Evolutionary conservation across 2,329 filamentous ascomycete species (phyloP).

Genomic region (Bimuria novae-zelandiae): DNA sequence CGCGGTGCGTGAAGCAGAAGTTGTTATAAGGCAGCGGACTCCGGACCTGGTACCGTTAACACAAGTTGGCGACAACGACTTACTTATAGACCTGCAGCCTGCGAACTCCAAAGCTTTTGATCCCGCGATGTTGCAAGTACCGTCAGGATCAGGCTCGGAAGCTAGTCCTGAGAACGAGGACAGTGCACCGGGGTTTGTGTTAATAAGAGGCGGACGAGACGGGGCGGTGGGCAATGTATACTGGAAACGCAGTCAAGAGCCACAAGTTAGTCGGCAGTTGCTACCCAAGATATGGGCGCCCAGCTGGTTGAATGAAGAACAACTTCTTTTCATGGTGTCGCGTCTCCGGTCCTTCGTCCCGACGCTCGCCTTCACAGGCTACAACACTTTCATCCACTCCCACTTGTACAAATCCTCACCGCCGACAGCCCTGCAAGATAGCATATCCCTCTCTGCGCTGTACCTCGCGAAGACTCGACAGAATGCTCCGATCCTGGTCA

Average conservation of each 20-base stretch:
- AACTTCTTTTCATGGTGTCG: slow-evolving; percentile 20
- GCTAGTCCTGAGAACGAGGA: slow-evolving; percentile 19
- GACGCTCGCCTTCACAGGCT: slow-evolving; percentile 28
- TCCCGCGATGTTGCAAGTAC: slow-evolving; percentile 3
- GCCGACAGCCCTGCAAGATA: slow-evolving; percentile 33
- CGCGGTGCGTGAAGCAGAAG: slow-evolving; percentile 27
- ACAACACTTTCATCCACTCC: slow-evolving; percentile 31
- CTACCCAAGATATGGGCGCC: slow-evolving; percentile 24
- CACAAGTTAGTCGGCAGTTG: background rate
- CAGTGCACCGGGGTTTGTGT: background rate
- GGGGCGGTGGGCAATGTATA: background rate
- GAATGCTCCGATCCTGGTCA: slow-evolving; percentile 23
- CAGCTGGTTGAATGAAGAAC: slow-evolving; percentile 17
- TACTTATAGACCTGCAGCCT: background rate
- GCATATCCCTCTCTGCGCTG: slow-evolving; percentile 27
- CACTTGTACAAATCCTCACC: slow-evolving; percentile 24
- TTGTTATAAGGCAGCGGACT: slow-evolving; percentile 30
- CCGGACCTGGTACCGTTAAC: slow-evolving; percentile 20
- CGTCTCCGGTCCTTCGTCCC: slow-evolving; percentile 24
- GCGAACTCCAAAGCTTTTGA: background rate
- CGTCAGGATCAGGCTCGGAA: background rate
- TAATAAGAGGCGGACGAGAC: background rate
- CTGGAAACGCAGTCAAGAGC: slow-evolving; percentile 1
- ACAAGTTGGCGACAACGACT: slow-evolving; percentile 7
- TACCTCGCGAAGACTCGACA: slow-evolving; percentile 29